Percentiles rank a stretch among this genome's conserved stretches.
Conservation (phyloP, 1,139 yeast genomes). For the Arxiozyma bovina region DNA sequence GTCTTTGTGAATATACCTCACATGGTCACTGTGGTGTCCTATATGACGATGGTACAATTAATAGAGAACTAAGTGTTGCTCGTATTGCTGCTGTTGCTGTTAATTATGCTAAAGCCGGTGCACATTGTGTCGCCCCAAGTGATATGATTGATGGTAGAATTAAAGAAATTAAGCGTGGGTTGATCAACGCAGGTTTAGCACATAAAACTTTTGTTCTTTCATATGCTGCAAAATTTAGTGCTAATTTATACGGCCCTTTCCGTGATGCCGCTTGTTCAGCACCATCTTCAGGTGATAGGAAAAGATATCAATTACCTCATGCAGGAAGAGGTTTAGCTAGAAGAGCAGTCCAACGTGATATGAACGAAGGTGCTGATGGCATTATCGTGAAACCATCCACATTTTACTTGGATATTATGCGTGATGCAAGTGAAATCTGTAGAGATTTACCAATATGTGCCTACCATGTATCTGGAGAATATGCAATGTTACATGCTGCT, state of each 20-base stretch:
- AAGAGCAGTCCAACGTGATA: constrained; percentile 77
- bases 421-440: constrained; percentile 79
- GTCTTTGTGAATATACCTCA: constrained; percentile 90
- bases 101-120: constrained; percentile 92
- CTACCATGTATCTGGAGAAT: constrained; percentile 96
- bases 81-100: constrained; percentile 93
- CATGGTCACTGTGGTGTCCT: constrained; percentile 97
- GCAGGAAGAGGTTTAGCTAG: constrained; percentile 92
- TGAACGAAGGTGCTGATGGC: constrained; percentile 92
- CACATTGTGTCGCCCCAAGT: constrained; percentile 91
- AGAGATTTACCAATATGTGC: constrained; percentile 84
- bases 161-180: constrained; percentile 75
- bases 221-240: constrained; percentile 89
- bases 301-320: constrained; percentile 86
- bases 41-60: constrained; percentile 75
- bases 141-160: constrained; percentile 98
- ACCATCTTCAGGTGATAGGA: constrained; percentile 87
- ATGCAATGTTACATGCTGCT: constrained; percentile 96
- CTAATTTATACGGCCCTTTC: constrained; percentile 91
- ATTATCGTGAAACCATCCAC: constrained; percentile 96
- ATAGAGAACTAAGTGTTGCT: constrained; percentile 64
- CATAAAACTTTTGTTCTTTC: constrained; percentile 87
- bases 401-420: constrained; percentile 81
- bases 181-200: constrained; percentile 75
- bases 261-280: constrained; percentile 93